Percentiles rank a stretch among this genome's conserved stretches.
These are phyloP conservation scores for Capsicum pubescens DNA, from an alignment of 257 asterid species.

Conservation along the genomic window DNA sequence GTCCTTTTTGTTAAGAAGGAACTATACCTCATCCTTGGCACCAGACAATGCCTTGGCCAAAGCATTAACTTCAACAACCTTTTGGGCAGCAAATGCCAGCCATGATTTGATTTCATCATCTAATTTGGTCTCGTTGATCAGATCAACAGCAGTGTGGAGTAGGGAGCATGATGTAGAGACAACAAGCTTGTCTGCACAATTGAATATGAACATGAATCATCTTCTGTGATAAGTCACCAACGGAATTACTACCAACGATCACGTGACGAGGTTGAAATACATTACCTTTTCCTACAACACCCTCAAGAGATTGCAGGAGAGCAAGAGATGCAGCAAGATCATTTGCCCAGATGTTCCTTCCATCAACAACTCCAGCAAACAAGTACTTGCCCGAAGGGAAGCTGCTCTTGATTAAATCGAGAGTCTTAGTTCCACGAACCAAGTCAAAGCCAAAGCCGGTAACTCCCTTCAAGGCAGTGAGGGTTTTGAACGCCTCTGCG, in stretches of 20 bases:
- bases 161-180: constrained; percentile 91
- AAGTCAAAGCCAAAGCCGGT: constrained; percentile 59
- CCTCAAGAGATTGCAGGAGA: constrained; percentile 70
- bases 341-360: constrained; percentile 99
- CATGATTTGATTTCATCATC: constrained; percentile 91
- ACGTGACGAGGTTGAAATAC: neutral
- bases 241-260: constrained; percentile 7
- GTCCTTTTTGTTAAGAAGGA: neutral
- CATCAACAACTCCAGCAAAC: constrained; percentile 97
- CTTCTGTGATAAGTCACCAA: constrained; percentile 4
- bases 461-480: constrained; percentile 53
- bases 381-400: constrained; percentile 91
- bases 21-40: constrained; percentile 75
- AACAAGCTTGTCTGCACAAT: constrained; percentile 79
- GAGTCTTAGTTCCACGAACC: constrained; percentile 78
- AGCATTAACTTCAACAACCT: constrained; percentile 91
- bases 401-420: constrained; percentile 79
- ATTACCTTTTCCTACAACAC: constrained; percentile 88
- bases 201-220: neutral
- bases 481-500: constrained; percentile 57
- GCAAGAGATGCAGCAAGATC: constrained; percentile 73
- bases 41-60: constrained; percentile 92
- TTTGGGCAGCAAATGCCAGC: constrained; percentile 98
- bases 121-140: constrained; percentile 81
- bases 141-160: constrained; percentile 97